Percentiles rank a stretch among this genome's conserved stretches.
These are phyloP conservation scores for Fraxinus paxiana DNA, from an alignment of 305 asterid genomes.

Conservation along the genomic window DNA sequence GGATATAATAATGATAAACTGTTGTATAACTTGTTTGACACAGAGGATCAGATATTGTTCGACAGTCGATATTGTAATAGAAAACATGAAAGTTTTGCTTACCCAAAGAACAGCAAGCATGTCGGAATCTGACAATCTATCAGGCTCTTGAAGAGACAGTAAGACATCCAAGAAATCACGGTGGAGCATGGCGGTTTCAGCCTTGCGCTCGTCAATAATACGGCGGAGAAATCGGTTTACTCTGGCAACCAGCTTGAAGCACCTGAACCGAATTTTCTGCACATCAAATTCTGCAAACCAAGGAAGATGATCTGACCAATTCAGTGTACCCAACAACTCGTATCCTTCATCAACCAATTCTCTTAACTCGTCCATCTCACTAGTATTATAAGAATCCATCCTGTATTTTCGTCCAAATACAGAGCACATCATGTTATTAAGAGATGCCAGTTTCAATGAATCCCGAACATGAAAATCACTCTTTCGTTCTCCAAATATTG, in stretches of 20 bases:
- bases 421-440: slow-evolving; percentile 69
- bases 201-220: slow-evolving; percentile 44
- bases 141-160: slow-evolving; percentile 45
- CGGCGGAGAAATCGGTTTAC: slow-evolving; percentile 53
- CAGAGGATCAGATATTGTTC: not conserved
- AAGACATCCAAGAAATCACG: slow-evolving; percentile 63
- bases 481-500: not conserved
- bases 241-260: slow-evolving; percentile 55
- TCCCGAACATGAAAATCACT: slow-evolving; percentile 41
- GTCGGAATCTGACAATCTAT: slow-evolving; percentile 61
- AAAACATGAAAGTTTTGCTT: slow-evolving; percentile 15
- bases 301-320: slow-evolving; percentile 73
- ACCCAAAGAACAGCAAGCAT: slow-evolving; percentile 90
- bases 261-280: slow-evolving; percentile 54
- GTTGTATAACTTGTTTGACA: not conserved
- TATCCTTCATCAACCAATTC: slow-evolving; percentile 67
- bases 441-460: slow-evolving; percentile 55
- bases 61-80: not conserved
- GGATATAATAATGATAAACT: not conserved
- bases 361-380: slow-evolving; percentile 42
- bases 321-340: slow-evolving; percentile 48
- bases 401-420: slow-evolving; percentile 54
- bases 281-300: slow-evolving; percentile 56
- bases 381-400: slow-evolving; percentile 14
- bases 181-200: not conserved